A percentile compares a stretch with the other conserved stretches of the same genome.
Conservation (phyloP, 2,329 filamentous ascomycete species). For the Zymoseptoria passerinii region DNA sequence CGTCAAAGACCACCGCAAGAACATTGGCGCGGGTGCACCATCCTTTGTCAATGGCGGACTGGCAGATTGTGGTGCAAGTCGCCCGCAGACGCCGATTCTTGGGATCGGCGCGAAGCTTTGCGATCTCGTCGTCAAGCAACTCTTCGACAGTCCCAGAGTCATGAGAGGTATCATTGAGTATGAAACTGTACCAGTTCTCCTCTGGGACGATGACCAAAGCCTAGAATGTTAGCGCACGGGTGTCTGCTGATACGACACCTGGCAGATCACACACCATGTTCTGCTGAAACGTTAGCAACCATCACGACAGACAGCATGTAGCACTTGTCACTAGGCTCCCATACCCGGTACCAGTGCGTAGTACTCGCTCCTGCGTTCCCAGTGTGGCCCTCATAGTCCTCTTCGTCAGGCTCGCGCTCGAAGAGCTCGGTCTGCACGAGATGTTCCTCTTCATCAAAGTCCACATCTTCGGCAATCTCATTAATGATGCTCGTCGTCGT, state of each 20-base stretch:
- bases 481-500: constrained; percentile 6
- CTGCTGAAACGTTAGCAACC: background rate
- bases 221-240: background rate
- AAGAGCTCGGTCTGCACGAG: constrained; percentile 18
- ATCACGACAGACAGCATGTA: background rate
- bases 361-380: constrained; percentile 22
- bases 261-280: background rate
- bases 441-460: constrained; percentile 10
- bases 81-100: background rate
- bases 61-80: background rate
- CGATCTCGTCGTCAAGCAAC: background rate
- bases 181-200: background rate
- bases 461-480: constrained; percentile 4
- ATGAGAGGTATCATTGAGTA: background rate
- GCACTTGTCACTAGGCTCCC: background rate
- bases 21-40: background rate
- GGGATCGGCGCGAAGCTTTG: background rate
- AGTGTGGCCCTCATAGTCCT: constrained; percentile 23
- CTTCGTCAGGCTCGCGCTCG: constrained; percentile 21
- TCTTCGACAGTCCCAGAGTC: background rate
- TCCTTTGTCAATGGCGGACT: background rate
- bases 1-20: background rate
- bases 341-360: constrained; percentile 22
- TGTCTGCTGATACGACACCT: background rate
- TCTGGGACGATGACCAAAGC: background rate